Conservation (phyloP, 306 rosid species). For the Pyrus communis region DNA sequence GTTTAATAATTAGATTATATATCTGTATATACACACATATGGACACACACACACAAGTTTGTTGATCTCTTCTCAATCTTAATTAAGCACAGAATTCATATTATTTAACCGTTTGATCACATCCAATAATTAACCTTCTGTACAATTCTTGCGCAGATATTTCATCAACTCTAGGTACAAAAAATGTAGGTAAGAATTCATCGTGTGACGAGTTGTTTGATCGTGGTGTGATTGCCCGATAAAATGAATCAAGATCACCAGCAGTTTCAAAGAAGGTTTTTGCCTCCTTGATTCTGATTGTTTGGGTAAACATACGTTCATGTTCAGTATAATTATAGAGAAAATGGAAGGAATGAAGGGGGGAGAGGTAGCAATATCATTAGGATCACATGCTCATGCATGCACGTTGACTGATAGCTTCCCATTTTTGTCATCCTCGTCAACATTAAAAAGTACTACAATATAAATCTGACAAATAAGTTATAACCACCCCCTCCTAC, state of each 20-base stretch:
- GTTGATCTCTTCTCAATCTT: neutral
- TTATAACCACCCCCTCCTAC: neutral
- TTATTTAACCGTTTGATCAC: neutral
- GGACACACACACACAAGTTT: neutral
- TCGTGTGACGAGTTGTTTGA: neutral
- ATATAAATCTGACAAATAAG: neutral
- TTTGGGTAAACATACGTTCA: neutral
- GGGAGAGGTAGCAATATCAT: neutral
- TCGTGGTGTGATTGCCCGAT: neutral
- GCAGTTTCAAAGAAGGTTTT: neutral
- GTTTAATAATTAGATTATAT: no score
- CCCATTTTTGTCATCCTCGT: neutral
- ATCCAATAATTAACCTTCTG: neutral
- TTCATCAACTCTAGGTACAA: neutral
- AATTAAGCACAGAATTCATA: neutral
- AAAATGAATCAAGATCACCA: neutral
- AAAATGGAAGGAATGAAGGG: neutral
- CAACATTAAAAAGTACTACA: neutral
- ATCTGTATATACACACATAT: neutral
- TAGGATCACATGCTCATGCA: neutral
- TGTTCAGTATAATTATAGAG: neutral
- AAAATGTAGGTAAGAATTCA: no score
- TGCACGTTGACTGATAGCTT: neutral
- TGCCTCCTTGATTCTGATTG: neutral
- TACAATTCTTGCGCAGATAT: neutral